Percentiles rank a stretch among this genome's conserved stretches.
Conservation (phyloP, 2,329 filamentous ascomycete genomes). For the Emmonsiellopsis sp. region DNA sequence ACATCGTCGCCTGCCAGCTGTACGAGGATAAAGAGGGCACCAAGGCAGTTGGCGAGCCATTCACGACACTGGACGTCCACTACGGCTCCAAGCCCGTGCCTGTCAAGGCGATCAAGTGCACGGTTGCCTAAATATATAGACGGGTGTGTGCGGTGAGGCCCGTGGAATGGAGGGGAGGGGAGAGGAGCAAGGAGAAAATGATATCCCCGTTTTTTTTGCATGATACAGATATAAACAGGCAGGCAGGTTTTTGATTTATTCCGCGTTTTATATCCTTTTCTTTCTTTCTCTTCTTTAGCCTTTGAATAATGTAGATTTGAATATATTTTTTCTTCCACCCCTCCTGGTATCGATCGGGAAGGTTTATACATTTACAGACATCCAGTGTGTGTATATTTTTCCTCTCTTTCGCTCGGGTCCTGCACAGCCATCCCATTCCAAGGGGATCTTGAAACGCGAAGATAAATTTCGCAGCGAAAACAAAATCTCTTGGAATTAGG, state of each 20-base stretch:
- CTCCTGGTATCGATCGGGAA: neutral
- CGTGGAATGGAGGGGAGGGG: constrained; percentile 8
- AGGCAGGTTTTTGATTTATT: no score
- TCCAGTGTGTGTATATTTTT: neutral
- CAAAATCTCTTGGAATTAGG: no score
- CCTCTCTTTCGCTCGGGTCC: neutral
- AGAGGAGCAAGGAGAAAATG: neutral
- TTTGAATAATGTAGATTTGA: neutral
- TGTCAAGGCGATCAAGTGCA: constrained; percentile 4
- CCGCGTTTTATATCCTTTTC: no score
- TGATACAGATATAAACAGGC: no score
- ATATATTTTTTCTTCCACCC: neutral
- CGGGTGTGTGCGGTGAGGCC: neutral
- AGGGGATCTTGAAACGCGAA: no score
- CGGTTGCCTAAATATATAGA: neutral
- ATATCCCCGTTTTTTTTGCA: no score
- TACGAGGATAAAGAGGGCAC: constrained; percentile 6
- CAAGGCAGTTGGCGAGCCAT: constrained; percentile 1
- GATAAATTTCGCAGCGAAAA: no score
- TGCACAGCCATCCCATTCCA: no score
- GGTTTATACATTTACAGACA: neutral
- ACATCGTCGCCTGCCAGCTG: constrained; percentile 6
- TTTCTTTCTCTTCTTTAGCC: no score
- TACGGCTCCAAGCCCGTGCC: constrained; percentile 2
- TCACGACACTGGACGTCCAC: neutral